Percentiles rank a stretch among this genome's conserved stretches.
Evolutionary conservation across 768 basidiomycete species (phyloP).

Genomic region (Trametes gibbosa): DNA sequence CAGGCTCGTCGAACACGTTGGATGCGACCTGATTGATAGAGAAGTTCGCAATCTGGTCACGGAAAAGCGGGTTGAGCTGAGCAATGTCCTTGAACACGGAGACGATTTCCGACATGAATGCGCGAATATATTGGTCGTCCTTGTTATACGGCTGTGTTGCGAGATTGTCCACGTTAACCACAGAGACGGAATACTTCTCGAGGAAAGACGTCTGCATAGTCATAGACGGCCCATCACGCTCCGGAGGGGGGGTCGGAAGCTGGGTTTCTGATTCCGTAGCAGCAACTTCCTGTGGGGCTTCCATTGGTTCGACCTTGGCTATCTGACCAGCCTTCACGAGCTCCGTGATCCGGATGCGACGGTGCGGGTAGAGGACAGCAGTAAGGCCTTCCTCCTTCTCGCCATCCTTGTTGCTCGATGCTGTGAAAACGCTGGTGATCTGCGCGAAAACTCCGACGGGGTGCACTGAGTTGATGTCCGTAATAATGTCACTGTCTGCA

Average conservation of each 20-base stretch:
- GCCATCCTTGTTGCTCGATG: conserved; percentile 55
- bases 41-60: conserved; percentile 97
- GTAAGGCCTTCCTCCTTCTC: conserved; percentile 89
- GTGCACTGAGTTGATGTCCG: conserved; percentile 83
- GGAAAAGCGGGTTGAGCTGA: conserved; percentile 94
- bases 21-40: conserved; percentile 89
- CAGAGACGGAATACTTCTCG: conserved; percentile 76
- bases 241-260: conserved; percentile 33
- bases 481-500: conserved; percentile 89
- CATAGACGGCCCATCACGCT: conserved; percentile 35
- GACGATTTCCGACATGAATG: conserved; percentile 95
- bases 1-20: conserved; percentile 96
- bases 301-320: conserved; percentile 34
- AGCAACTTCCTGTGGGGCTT: conserved; percentile 25
- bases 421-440: conserved; percentile 89
- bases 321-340: conserved; percentile 56
- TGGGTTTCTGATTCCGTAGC: conserved; percentile 44
- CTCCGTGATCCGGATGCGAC: conserved; percentile 85
- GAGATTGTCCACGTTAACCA: conserved; percentile 87
- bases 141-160: conserved; percentile 80
- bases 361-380: conserved; percentile 90
- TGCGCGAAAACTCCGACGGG: conserved; percentile 95
- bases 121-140: conserved; percentile 92
- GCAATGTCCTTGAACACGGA: conserved; percentile 99
- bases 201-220: conserved; percentile 84